Evolutionary conservation across 2,329 filamentous ascomycete species (phyloP).

Genomic region (Ophiostoma ulmi): DNA sequence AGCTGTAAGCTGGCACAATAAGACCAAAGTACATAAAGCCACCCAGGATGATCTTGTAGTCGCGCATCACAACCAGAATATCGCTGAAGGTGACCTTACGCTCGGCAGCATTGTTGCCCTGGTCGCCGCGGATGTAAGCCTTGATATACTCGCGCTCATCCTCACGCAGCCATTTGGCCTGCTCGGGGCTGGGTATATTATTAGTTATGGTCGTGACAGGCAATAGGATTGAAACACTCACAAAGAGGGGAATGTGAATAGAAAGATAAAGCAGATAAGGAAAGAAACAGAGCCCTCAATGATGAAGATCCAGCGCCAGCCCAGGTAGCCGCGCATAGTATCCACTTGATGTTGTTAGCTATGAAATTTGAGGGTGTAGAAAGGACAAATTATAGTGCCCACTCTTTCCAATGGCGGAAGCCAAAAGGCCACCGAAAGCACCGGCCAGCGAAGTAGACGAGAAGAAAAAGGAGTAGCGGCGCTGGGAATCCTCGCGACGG

Average conservation of each 20-base stretch:
- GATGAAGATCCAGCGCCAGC: conserved; percentile 83
- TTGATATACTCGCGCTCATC: conserved; percentile 64
- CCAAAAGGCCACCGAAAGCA: conserved; percentile 80
- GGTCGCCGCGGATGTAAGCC: conserved; percentile 61
- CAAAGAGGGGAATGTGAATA: conserved; percentile 68
- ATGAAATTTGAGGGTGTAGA: background rate
- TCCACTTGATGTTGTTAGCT: conserved; percentile 48
- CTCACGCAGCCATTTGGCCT: conserved; percentile 65
- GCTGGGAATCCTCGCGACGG: conserved; percentile 77
- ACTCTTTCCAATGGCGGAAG: conserved; percentile 79
- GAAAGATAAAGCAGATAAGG: conserved; percentile 56
- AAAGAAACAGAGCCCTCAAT: conserved; percentile 64
- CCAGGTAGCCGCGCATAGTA: conserved; percentile 58
- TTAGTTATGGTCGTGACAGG: background rate
- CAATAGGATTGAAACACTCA: conserved; percentile 30
- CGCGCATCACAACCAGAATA: conserved; percentile 60
- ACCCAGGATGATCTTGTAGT: conserved; percentile 68
- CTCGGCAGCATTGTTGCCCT: conserved; percentile 61
- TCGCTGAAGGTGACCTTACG: conserved; percentile 55
- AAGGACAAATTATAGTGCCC: conserved; percentile 22
- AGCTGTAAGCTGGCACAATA: conserved; percentile 71
- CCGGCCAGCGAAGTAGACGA: conserved; percentile 71
- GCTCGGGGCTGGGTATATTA: conserved; percentile 48
- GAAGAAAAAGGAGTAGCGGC: conserved; percentile 93
- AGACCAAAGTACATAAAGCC: conserved; percentile 79